Base-by-base conservation (phyloP, 2,329 filamentous ascomycete species). In the Botrytis hyacinthi region DNA sequence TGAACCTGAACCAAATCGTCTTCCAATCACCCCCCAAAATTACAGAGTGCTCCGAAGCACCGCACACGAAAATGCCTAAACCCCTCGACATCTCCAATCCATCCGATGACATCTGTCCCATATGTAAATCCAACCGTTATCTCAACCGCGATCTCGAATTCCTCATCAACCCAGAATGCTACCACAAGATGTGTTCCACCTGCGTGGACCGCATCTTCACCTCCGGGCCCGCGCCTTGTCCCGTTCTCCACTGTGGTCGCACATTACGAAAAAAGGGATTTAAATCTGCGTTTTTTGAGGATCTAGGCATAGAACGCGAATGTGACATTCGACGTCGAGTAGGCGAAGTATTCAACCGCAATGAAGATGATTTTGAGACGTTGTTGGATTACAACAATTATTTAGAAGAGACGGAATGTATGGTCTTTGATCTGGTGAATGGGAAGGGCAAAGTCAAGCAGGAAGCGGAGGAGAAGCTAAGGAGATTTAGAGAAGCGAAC, bases 141-240 rank as follows among this genome's bases (percentile, higher is more conserved):
- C 92, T 98, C 80, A 98, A 98, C 86, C 91, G 91, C 75, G 92
- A 94, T 84, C 95, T 99, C 89, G 89, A 92, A 77, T 98, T 99
- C 84, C 92, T 96, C 78, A 95, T 99, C 85, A 98, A 98, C 82
- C 94, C 95, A 14, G 94, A 97, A 86, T 99, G 96, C 88, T 99
- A 99, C 86, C 96, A 99, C 86, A 94, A 94, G 78, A 98, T 99
- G 93, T 99, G 96, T 86, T 92, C 94, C 82, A 95, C 93, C 73
- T 99, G 96, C 85, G 95, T 98, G 60, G 93, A 95, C 83, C 92
- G 95, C 73, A 93, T 98, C 79, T 99, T 98, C 87, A 92, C 92
- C 51, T 91, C 93, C 72, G 96, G 96, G 0, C 96, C 96, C 0
- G 93, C 94, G 73, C 93, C 94, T 75, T 99, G 97, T 81, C 96